Base-by-base conservation (phyloP, 495 filamentous ascomycete genomes). In the Jackrogersella minutella region DNA sequence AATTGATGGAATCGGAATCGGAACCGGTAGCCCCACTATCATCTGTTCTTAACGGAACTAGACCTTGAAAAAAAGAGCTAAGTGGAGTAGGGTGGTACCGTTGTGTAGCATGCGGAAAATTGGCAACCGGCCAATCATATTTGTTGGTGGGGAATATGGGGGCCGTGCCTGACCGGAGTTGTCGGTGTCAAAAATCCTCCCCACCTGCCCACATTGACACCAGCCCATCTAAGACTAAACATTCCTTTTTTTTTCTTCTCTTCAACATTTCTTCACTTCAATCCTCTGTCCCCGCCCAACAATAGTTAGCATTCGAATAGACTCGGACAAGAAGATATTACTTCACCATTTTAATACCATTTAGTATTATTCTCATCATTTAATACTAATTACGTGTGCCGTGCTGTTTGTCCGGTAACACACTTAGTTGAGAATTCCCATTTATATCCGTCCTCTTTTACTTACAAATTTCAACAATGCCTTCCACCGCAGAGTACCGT, bases 401-500 rank as follows among this genome's bases (percentile, higher is more conserved):
- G 7, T 52, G 28, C 49, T 49, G 2, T 31, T 56, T n/a, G 40
- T 14, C 14, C 7, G 24, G 34, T 43, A 41, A 24, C 22, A 24
- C 37, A 31, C 26, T 57, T 56, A 51, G 33, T 56, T 51, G 34
- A 62, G 50, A 36, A 31, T 53, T 54, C 41, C 10, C 41, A 2
- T 41, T 47, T 47, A 22, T 49, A 39, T 33, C 40, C 10, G 30
- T 36, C 24, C 11, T 21, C 17, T 26, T 16, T 16, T 16, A 16
- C 10, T 16, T 13, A 28, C n/a, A 53, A 37, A 55, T 33, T 33
- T 10, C 28, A 4, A 53, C 31, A 34, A 69, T 69, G 66, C 66
- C 66, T 69, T 17, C 58, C 1, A 61, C 67, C 17, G 30, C 66
- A 56, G 64, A 66, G 19, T 68, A 70, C 37, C 72, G 72, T 33